Evolutionary conservation across 805 yeast species (phyloP), one percentile per base, ranked within the genome.

Genomic region (Candida chauliodis): DNA sequence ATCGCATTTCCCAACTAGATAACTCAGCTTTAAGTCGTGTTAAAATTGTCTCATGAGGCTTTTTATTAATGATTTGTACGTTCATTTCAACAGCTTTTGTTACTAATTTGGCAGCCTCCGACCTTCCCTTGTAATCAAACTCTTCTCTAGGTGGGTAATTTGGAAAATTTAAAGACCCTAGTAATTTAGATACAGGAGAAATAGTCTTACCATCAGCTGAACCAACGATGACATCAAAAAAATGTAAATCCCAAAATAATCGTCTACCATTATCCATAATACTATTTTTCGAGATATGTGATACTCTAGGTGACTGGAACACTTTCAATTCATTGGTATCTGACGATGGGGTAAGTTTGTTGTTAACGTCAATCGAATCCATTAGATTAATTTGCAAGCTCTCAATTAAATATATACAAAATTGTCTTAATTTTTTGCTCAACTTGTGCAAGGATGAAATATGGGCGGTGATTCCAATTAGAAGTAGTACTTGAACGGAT

Each of bases 221-320:
- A 1, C 79, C 79, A 42, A 73, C 71, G 25, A 73, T 57, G 8
- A 75, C 70, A 50, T 75, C 80, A 36, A 75, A 59, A 47, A 73
- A 75, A 47, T 70, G 69, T 5, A 73, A 48, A 40, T 75, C 80
- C 79, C 79, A 75, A 43, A 72, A 66, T 8, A 73, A 61, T 40
- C 76, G 57, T 38, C 79, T 59, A 4, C 69, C 68, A 28, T 60
- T 50, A 40, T 66, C 67, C 24, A 20, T 18, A 14, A 49, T 24
- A 21, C 41, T 22, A 3, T 33, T 23, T 10, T 17, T 30, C 4
- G 51, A 39, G 16, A 52, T 42, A 21, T 40, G 44, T 3, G 37
- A 26, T n/a, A 49, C 33, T 22, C 56, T 38, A 5, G 50, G 40
- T 2, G 52, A 47, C 11, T 27, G 28, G 13, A 44, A 40, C 8